Evolutionary conservation across 805 yeast genomes (phyloP).

Genomic region (Candida suzukii): DNA sequence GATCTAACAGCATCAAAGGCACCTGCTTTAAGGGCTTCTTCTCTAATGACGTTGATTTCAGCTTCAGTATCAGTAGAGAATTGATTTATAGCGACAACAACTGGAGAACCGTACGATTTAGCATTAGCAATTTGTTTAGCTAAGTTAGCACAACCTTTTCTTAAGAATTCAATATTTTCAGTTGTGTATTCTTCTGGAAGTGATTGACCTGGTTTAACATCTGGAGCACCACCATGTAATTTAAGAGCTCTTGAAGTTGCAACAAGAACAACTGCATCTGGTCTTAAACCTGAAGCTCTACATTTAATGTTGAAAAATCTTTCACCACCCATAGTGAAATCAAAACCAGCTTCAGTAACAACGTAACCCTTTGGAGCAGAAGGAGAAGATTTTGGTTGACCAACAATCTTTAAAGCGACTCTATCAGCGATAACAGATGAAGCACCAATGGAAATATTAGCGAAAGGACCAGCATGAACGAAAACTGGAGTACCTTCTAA

Average conservation of each 20-base stretch:
- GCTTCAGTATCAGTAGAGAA: slow-evolving; percentile 65
- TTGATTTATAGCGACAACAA: slow-evolving; percentile 76
- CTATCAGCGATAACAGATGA: slow-evolving; percentile 77
- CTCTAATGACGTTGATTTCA: slow-evolving; percentile 62
- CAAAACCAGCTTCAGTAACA: slow-evolving; percentile 85
- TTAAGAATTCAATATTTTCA: slow-evolving; percentile 64
- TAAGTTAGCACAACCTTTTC: slow-evolving; percentile 66
- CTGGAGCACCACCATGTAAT: slow-evolving; percentile 86
- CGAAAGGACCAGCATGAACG: slow-evolving; percentile 86
- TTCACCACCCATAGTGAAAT: slow-evolving; percentile 90
- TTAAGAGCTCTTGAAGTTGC: slow-evolving; percentile 82
- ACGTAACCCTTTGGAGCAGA: slow-evolving; percentile 57
- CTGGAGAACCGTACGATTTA: slow-evolving; percentile 65
- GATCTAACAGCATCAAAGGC: slow-evolving; percentile 74
- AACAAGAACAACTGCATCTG: slow-evolving; percentile 73
- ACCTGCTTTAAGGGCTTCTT: slow-evolving; percentile 68
- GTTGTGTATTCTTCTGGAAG: slow-evolving; percentile 65
- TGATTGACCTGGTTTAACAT: slow-evolving; percentile 78
- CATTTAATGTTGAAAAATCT: slow-evolving; percentile 78
- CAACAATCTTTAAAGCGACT: slow-evolving; percentile 74
- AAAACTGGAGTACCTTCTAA: slow-evolving; percentile 84
- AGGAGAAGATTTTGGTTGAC: slow-evolving; percentile 28
- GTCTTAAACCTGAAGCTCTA: slow-evolving; percentile 71
- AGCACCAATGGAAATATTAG: slow-evolving; percentile 83
- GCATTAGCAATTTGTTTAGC: slow-evolving; percentile 74